These are phyloP conservation scores for Parachaetomium inaequale DNA, from an alignment of 495 filamentous ascomycete species.

Conservation along the genomic window DNA sequence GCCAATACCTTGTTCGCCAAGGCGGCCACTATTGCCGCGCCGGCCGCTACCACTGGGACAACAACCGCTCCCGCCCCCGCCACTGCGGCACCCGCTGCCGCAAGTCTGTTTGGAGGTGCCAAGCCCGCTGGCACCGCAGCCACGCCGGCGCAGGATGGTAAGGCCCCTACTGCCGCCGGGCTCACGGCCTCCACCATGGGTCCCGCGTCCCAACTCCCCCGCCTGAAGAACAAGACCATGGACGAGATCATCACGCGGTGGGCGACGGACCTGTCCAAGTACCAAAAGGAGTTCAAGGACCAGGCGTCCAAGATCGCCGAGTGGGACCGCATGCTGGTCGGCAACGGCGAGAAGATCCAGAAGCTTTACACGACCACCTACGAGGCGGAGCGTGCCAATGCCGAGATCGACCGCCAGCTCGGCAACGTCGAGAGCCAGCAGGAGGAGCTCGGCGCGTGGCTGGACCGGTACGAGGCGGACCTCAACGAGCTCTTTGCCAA, in stretches of 20 bases:
- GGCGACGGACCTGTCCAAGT: slow-evolving; percentile 90
- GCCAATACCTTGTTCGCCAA: slow-evolving; percentile 19
- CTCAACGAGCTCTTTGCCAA: slow-evolving; percentile 80
- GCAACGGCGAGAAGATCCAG: slow-evolving; percentile 87
- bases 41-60: slow-evolving; percentile 15
- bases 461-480: slow-evolving; percentile 86
- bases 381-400: slow-evolving; percentile 84
- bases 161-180: slow-evolving; percentile 34
- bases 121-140: slow-evolving; percentile 25
- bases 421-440: slow-evolving; percentile 85
- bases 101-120: slow-evolving; percentile 31
- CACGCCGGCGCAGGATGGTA: slow-evolving; percentile 20
- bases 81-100: slow-evolving; percentile 17
- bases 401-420: slow-evolving; percentile 88
- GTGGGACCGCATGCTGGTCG: slow-evolving; percentile 90
- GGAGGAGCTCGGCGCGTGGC: slow-evolving; percentile 74
- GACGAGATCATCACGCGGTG: slow-evolving; percentile 98
- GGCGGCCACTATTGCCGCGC: slow-evolving; percentile 14
- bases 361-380: slow-evolving; percentile 82
- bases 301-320: slow-evolving; percentile 81
- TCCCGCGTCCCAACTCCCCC: slow-evolving; percentile 74
- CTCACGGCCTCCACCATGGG: slow-evolving; percentile 72
- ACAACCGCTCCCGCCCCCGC: slow-evolving; percentile 15
- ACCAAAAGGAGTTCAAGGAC: slow-evolving; percentile 89
- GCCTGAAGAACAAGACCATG: slow-evolving; percentile 97